phyloP scores from a whole-genome alignment of 495 filamentous ascomycete species.

The Hypoxylon intermedium region DNA sequence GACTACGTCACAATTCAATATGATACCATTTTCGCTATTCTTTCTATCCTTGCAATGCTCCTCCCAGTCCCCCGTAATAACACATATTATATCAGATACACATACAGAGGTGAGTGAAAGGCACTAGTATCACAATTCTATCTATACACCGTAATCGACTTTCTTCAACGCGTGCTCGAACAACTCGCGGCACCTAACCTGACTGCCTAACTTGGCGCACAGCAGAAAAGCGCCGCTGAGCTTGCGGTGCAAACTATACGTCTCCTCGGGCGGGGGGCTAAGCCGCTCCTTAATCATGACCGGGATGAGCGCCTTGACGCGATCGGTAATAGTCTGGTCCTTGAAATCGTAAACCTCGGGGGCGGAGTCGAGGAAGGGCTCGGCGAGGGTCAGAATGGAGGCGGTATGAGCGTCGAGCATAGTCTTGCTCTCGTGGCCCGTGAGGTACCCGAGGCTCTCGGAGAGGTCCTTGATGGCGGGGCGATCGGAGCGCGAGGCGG shows the following conservation, averaged over 20 bases:
- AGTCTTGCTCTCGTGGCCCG: constrained; percentile 77
- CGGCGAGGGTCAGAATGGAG: constrained; percentile 85
- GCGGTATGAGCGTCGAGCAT: constrained; percentile 90
- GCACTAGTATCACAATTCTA: constrained; percentile 12
- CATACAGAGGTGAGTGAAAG: constrained; percentile 14
- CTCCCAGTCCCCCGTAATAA: neutral
- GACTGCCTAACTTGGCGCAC: constrained; percentile 83
- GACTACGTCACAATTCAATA: constrained; percentile 57
- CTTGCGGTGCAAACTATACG: constrained; percentile 94
- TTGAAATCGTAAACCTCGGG: constrained; percentile 89
- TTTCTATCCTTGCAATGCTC: constrained; percentile 20
- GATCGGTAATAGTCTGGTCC: constrained; percentile 93
- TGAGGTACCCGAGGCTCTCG: constrained; percentile 87
- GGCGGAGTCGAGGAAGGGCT: constrained; percentile 79
- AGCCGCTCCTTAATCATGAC: constrained; percentile 89
- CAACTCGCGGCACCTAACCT: constrained; percentile 79
- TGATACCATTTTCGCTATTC: constrained; percentile 31
- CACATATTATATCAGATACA: neutral
- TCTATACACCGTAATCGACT: constrained; percentile 41
- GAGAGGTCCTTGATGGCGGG: constrained; percentile 69
- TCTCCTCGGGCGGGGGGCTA: constrained; percentile 94
- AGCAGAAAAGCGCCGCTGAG: constrained; percentile 94
- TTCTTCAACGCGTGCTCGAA: constrained; percentile 72
- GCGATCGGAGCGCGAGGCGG: constrained; percentile 75
- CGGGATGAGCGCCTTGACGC: constrained; percentile 85